Conservation (phyloP, 2,329 filamentous ascomycete species). For the Sclerotinia nivalis region DNA sequence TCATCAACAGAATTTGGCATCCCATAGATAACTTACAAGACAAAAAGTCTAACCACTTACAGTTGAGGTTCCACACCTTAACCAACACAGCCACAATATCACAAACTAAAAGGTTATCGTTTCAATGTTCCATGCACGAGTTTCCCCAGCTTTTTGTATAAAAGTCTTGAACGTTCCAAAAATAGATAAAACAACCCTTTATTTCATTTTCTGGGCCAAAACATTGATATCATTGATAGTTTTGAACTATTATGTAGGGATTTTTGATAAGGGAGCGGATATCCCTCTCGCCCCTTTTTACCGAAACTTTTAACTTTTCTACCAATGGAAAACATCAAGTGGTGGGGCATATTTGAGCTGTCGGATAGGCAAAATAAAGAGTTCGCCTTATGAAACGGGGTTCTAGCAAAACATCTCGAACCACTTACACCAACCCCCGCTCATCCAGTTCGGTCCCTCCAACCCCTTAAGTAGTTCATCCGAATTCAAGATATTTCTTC, state of each 20-base stretch:
- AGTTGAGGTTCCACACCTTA: background rate
- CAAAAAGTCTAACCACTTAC: background rate
- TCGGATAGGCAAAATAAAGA: background rate
- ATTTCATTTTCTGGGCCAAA: background rate
- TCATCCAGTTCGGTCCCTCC: background rate
- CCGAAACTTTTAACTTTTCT: background rate
- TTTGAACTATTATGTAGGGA: no score
- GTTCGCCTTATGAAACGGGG: conserved; percentile 1
- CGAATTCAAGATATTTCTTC: background rate
- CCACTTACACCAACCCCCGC: conserved; percentile 2
- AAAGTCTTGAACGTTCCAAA: background rate
- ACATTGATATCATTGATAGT: background rate
- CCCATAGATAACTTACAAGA: background rate
- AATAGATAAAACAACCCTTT: background rate
- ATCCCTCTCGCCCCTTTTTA: background rate
- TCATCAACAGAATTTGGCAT: no score
- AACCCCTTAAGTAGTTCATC: conserved; percentile 2
- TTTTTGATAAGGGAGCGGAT: background rate
- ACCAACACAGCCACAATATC: conserved; percentile 2
- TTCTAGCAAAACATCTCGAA: background rate
- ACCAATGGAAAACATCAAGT: background rate
- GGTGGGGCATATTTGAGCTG: background rate
- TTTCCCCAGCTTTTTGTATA: background rate
- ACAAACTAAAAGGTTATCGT: background rate
- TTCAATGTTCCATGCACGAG: background rate